These are phyloP conservation scores for Dryadomyces quercus-mongolicae DNA, from an alignment of 2,329 filamentous ascomycete genomes.

Conservation along the genomic window DNA sequence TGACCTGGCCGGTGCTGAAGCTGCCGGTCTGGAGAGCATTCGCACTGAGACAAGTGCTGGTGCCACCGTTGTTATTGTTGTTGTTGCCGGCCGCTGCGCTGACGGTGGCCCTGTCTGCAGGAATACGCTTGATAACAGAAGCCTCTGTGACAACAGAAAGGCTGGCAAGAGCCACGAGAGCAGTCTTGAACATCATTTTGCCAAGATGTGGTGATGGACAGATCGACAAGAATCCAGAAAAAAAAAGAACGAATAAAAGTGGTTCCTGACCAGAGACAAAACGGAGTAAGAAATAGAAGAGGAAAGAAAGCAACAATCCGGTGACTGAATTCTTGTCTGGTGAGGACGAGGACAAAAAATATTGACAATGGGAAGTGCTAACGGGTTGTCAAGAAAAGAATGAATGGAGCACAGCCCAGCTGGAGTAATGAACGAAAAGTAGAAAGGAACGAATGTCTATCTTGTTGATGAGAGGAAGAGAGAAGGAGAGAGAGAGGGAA, in stretches of 20 bases:
- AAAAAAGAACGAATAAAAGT: constrained; percentile 17
- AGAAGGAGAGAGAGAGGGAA: constrained; percentile 17
- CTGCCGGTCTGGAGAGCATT: constrained; percentile 39
- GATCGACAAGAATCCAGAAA: constrained; percentile 1
- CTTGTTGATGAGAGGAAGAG: constrained; percentile 19
- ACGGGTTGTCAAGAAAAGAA: constrained; percentile 28
- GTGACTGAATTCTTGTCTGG: too few relatives aligned
- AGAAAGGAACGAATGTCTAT: constrained; percentile 14
- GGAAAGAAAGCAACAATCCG: constrained; percentile 7
- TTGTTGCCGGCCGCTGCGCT: background rate
- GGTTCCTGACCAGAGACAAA: constrained; percentile 43
- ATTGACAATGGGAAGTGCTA: constrained; percentile 12
- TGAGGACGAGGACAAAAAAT: too few relatives aligned
- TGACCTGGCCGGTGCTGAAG: constrained; percentile 32
- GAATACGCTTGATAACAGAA: constrained; percentile 24
- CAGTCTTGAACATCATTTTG: constrained; percentile 41
- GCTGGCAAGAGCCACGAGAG: constrained; percentile 36
- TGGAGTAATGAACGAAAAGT: constrained; percentile 27
- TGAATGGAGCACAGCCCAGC: constrained; percentile 30
- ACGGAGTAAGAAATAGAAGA: constrained; percentile 7
- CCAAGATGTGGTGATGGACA: constrained; percentile 1
- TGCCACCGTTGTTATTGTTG: constrained; percentile 9
- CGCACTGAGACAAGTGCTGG: constrained; percentile 25
- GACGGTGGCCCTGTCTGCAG: constrained; percentile 8
- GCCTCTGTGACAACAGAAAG: constrained; percentile 33